Evolutionary conservation across 495 filamentous ascomycete genomes (phyloP).

Genomic region (Filosporella fistucella): DNA sequence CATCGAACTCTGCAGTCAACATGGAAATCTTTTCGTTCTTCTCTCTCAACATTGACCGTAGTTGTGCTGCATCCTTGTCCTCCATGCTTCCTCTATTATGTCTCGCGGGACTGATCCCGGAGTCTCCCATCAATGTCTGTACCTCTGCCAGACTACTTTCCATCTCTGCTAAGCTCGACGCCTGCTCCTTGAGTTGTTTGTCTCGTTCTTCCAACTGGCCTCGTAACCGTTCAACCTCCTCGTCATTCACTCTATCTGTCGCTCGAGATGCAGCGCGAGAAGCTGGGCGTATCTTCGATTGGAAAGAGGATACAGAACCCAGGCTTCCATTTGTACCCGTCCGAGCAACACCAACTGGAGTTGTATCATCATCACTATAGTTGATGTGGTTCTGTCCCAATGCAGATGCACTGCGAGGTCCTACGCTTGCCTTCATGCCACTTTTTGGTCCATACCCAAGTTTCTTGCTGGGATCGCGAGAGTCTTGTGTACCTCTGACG

Average conservation of each 20-base stretch:
- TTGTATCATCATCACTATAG: constrained; percentile 52
- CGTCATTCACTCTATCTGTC: constrained; percentile 40
- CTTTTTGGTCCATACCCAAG: constrained; percentile 27
- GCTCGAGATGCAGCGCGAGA: constrained; percentile 24
- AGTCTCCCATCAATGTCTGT: constrained; percentile 57
- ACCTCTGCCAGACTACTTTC: constrained; percentile 72
- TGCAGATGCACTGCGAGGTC: constrained; percentile 49
- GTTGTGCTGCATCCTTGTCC: constrained; percentile 68
- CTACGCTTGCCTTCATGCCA: constrained; percentile 43
- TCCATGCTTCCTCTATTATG: constrained; percentile 54
- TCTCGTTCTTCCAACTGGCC: constrained; percentile 79
- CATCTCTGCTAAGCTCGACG: constrained; percentile 77
- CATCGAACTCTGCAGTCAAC: constrained; percentile 91
- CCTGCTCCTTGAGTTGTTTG: constrained; percentile 81
- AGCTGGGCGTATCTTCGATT: constrained; percentile 39
- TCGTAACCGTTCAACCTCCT: constrained; percentile 63
- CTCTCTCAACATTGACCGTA: constrained; percentile 80
- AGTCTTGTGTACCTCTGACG: constrained; percentile 52
- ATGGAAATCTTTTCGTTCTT: constrained; percentile 95
- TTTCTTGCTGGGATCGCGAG: constrained; percentile 54
- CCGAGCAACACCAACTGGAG: constrained; percentile 47
- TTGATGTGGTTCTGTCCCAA: constrained; percentile 37
- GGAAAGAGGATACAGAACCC: constrained; percentile 42
- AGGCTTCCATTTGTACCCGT: constrained; percentile 46
- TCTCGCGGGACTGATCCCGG: constrained; percentile 21